phyloP scores from a whole-genome alignment of 257 asterid species.

The Leptodermis oblonga region DNA sequence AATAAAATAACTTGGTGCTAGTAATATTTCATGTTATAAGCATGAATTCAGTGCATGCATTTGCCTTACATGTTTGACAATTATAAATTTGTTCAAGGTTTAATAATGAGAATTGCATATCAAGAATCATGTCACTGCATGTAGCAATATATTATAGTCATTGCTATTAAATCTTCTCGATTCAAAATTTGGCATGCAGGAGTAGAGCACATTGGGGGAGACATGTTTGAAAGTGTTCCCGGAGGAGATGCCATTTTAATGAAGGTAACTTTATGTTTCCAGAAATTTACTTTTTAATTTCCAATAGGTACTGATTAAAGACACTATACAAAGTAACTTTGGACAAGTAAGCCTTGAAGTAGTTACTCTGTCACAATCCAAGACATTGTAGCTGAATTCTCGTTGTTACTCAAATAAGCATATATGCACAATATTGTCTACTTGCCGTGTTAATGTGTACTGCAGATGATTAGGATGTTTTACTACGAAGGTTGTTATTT shows the following conservation, averaged over 20 bases:
- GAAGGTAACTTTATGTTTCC: constrained; percentile 3
- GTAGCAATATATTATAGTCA: neutral
- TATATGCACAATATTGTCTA: neutral
- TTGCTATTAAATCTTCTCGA: neutral
- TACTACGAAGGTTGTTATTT: neutral
- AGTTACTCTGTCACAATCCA: neutral
- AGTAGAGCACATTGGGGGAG: constrained; percentile 17
- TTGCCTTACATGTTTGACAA: neutral
- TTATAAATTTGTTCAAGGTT: neutral
- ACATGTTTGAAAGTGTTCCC: constrained; percentile 16
- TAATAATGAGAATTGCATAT: neutral
- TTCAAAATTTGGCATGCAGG: constrained; percentile 2
- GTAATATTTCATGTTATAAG: neutral
- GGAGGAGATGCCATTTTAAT: constrained; percentile 17
- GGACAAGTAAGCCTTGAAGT: no score
- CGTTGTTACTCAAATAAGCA: no score
- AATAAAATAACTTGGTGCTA: neutral
- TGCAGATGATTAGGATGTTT: neutral
- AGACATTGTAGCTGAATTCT: no score
- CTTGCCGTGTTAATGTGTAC: neutral
- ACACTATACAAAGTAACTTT: neutral
- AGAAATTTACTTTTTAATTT: neutral
- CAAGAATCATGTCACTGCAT: neutral
- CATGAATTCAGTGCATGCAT: neutral
- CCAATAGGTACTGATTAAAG: neutral